Evolutionary conservation across 2,329 filamentous ascomycete species (phyloP).

Genomic region (Alternaria arbusti): DNA sequence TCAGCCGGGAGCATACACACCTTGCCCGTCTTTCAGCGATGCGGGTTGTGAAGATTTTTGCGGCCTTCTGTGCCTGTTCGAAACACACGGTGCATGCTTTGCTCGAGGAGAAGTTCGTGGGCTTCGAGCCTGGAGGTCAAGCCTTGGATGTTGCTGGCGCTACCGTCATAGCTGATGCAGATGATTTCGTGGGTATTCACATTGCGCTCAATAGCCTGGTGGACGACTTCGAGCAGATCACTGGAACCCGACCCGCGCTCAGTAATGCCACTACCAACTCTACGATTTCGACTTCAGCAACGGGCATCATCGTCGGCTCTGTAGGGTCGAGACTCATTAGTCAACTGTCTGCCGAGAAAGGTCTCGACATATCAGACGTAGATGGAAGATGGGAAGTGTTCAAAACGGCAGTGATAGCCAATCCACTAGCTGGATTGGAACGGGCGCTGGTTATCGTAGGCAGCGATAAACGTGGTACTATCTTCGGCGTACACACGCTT

Average conservation of each 20-base stretch:
- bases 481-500: constrained; percentile 72
- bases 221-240: constrained; percentile 22
- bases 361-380: constrained; percentile 63
- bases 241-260: constrained; percentile 7
- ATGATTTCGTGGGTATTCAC: constrained; percentile 21
- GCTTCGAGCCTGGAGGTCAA: constrained; percentile 8
- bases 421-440: constrained; percentile 61
- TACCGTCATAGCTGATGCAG: constrained; percentile 14
- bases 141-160: constrained; percentile 17
- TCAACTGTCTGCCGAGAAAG: constrained; percentile 57
- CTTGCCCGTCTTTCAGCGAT: background rate
- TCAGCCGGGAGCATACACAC: background rate
- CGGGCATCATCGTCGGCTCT: constrained; percentile 69
- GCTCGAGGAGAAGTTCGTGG: constrained; percentile 24
- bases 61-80: background rate
- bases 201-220: constrained; percentile 25
- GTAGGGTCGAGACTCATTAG: constrained; percentile 68
- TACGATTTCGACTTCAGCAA: background rate
- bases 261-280: background rate
- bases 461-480: constrained; percentile 68
- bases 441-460: constrained; percentile 68
- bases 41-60: background rate
- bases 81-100: constrained; percentile 5
- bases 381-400: constrained; percentile 73
- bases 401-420: constrained; percentile 61